phyloP scores from a whole-genome alignment of 805 yeast genomes.

The Saccharomyces jurei region DNA sequence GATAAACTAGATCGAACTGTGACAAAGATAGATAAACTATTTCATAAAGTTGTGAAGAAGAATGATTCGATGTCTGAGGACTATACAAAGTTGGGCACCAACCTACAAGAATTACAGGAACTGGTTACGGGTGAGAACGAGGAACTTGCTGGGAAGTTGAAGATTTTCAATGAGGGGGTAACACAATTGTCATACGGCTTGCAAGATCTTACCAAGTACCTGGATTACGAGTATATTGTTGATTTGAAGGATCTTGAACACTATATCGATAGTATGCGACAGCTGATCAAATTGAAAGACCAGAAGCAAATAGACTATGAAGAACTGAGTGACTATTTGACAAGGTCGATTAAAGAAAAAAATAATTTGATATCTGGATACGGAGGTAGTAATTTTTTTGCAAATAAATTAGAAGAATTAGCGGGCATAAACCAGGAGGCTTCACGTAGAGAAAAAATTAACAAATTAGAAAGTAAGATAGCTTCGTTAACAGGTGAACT shows the following conservation, averaged over 20 bases:
- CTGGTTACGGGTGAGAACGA: slow-evolving; percentile 38
- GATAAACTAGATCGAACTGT: slow-evolving; percentile 82
- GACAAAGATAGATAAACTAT: slow-evolving; percentile 67
- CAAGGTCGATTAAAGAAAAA: slow-evolving; percentile 62
- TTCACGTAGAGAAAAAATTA: slow-evolving; percentile 44
- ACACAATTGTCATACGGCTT: slow-evolving; percentile 37
- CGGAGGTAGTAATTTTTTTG: slow-evolving; percentile 43
- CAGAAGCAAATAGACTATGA: slow-evolving; percentile 88
- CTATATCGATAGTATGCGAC: slow-evolving; percentile 57
- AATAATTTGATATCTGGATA: slow-evolving; percentile 45
- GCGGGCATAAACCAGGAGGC: slow-evolving; percentile 56
- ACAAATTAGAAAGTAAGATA: slow-evolving; percentile 43
- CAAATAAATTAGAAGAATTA: slow-evolving; percentile 51
- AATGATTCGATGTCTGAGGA: slow-evolving; percentile 69
- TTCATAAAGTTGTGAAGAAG: slow-evolving; percentile 60
- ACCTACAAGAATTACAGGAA: slow-evolving; percentile 57
- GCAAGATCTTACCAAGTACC: slow-evolving; percentile 37
- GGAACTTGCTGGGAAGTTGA: slow-evolving; percentile 29
- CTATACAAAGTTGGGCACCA: slow-evolving; percentile 60
- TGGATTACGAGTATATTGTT: slow-evolving; percentile 76
- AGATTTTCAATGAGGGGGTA: slow-evolving; percentile 41
- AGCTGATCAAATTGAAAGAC: slow-evolving; percentile 73
- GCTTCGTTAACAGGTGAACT: slow-evolving; percentile 43
- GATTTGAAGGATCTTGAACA: slow-evolving; percentile 83
- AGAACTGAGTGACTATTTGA: slow-evolving; percentile 69